Conservation (phyloP, 768 basidiomycete species). For the Candolleomyces efflorescens region DNA sequence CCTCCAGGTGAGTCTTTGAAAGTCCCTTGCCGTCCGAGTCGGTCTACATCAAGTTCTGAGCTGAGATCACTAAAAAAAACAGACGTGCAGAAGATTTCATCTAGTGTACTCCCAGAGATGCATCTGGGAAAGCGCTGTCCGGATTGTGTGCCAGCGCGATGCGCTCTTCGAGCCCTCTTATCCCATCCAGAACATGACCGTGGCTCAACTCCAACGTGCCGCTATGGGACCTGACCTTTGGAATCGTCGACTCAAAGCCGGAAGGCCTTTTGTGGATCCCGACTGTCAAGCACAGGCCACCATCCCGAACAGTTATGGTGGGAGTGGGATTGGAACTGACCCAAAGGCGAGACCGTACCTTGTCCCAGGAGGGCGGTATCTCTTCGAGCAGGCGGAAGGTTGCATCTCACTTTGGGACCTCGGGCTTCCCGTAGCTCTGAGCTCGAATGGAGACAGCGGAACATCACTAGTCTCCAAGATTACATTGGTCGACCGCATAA, state of each 20-base stretch:
- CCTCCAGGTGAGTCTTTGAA: background rate
- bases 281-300: background rate
- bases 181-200: background rate
- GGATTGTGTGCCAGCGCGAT: background rate
- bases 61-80: too few species aligned
- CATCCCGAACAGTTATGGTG: background rate
- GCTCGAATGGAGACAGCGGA: too few species aligned
- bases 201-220: background rate
- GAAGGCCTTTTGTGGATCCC: background rate
- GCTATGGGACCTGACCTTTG: background rate
- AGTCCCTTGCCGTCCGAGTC: too few species aligned
- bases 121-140: background rate
- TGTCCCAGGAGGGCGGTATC: background rate
- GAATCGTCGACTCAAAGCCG: background rate
- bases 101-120: background rate
- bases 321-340: background rate
- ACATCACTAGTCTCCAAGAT: too few species aligned
- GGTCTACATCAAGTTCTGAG: too few species aligned
- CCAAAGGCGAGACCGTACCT: background rate
- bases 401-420: background rate
- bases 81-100: background rate
- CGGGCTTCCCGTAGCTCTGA: background rate
- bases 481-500: too few species aligned
- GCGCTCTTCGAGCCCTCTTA: background rate
- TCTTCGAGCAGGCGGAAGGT: background rate